Conservation (phyloP, 306 rosid species). For the Corylus americana region DNA sequence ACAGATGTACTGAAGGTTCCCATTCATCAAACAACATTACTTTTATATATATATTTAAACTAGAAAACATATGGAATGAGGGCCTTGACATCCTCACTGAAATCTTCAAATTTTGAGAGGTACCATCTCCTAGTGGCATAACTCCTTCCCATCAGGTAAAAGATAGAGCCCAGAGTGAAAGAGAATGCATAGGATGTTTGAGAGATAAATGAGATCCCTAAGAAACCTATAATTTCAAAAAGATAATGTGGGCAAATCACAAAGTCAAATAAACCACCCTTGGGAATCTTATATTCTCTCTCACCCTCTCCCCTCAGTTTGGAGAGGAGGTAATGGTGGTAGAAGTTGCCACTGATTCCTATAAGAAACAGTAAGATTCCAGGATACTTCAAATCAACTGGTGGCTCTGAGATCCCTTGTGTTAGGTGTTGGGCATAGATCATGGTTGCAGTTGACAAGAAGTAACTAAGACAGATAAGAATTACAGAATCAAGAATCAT, state of each 20-base stretch:
- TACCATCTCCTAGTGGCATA: slow-evolving; percentile 73
- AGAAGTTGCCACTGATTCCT: slow-evolving; percentile 75
- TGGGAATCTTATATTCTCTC: slow-evolving; percentile 70
- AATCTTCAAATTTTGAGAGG: slow-evolving; percentile 69
- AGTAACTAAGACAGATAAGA: slow-evolving; percentile 56
- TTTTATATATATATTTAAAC: neutral
- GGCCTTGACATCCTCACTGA: slow-evolving; percentile 66
- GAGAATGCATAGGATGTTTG: slow-evolving; percentile 55
- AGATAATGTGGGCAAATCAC: slow-evolving; percentile 83
- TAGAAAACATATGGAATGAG: slow-evolving; percentile 62
- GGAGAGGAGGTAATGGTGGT: slow-evolving; percentile 76
- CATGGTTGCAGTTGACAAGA: slow-evolving; percentile 43
- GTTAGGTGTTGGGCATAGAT: slow-evolving; percentile 62
- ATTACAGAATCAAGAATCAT: slow-evolving; percentile 51
- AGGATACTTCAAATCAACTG: slow-evolving; percentile 41
- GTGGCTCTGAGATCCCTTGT: slow-evolving; percentile 54
- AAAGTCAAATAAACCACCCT: slow-evolving; percentile 70
- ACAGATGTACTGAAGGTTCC: too few relatives aligned
- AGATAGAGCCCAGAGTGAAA: slow-evolving; percentile 46
- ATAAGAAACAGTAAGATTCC: slow-evolving; percentile 55
- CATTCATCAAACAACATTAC: too few relatives aligned
- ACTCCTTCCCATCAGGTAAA: slow-evolving; percentile 74
- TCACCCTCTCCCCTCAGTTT: slow-evolving; percentile 56
- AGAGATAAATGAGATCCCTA: slow-evolving; percentile 64
- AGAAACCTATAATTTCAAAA: slow-evolving; percentile 59